Base-by-base conservation (phyloP, 805 yeast species). In the Sugiyamaella marilandica region DNA sequence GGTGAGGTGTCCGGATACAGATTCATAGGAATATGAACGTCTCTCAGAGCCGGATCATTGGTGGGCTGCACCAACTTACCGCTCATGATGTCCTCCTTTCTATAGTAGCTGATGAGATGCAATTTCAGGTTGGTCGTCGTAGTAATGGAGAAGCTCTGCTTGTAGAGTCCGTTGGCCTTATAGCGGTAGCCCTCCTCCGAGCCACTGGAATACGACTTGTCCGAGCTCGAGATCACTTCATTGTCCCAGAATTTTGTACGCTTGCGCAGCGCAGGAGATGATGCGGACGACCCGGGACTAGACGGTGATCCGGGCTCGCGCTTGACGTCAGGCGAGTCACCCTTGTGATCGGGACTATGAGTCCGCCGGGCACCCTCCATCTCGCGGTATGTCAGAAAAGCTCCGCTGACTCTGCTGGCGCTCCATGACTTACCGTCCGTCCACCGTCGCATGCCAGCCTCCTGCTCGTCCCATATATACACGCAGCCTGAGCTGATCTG, bases 341-440 rank as follows among this genome's bases (percentile, higher is more conserved):
- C 53, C 26, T 44, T 41, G n/a, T 31, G 34, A 34, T 43, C 49
- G 5, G 46, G 52, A 29, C 50, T 33, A 7, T 29, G 41, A 13
- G 32, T 43, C n/a, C 53, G 49, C 16, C 55, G 19, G 5, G 52
- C 41, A 10, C 59, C 59, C 51, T 80, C 83, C 73, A 83, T 76
- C 63, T 85, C 89, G 52, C 78, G 75, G 65, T 84, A 84, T 1
- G 80, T 77, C 33, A 84, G 68, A 60, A 84, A 84, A 0, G 79
- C 74, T 2, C 87, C 86, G 7, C 75, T 74, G 1, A 85, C 89
- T 54, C 89, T 73, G 0, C 86, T 80, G 1, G 90, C 87, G 55
- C 81, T 75, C 91, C 92, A 85, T 34, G 79, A 75, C 57, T 78
- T 77, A 13, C 90, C 88, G 61, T 85, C 92, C 0, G 91, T 85